phyloP scores from a whole-genome alignment of 164 flowering plant genomes.

The Protea cynaroides region DNA sequence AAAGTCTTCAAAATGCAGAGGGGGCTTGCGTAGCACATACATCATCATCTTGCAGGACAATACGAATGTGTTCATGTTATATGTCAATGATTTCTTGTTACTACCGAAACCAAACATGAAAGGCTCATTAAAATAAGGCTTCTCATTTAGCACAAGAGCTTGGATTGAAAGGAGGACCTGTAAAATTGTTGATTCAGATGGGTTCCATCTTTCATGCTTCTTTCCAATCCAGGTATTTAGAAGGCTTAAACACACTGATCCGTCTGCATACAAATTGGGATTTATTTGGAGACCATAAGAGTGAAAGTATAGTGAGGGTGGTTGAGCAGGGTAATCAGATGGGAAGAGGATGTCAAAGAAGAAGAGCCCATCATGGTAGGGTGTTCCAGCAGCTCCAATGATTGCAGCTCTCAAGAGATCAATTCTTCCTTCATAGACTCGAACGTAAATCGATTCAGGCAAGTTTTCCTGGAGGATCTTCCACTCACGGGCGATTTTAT shows the following conservation, averaged over 20 bases:
- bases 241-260: conserved; percentile 21
- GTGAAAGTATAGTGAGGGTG: conserved; percentile 26
- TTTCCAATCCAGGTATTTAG: conserved; percentile 23
- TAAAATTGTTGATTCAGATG: conserved; percentile 16
- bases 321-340: conserved; percentile 19
- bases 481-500: conserved; percentile 19
- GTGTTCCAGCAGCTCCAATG: conserved; percentile 30
- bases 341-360: conserved; percentile 35
- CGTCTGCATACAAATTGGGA: conserved; percentile 25
- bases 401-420: conserved; percentile 38
- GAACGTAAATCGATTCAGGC: conserved; percentile 16
- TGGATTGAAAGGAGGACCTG: conserved; percentile 31
- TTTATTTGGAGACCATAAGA: conserved; percentile 21
- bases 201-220: conserved; percentile 20
- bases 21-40: conserved; percentile 13
- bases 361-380: conserved; percentile 39
- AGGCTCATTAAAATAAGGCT: conserved; percentile 29
- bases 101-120: too few species aligned
- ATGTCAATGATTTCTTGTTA: conserved; percentile 9
- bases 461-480: conserved; percentile 13
- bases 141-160: conserved; percentile 28
- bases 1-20: conserved; percentile 24
- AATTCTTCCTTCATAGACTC: conserved; percentile 22
- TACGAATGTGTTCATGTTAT: conserved; percentile 16
- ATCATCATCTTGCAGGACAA: conserved; percentile 27